Percentiles rank a stretch among this genome's conserved stretches.
These are phyloP conservation scores for Cordyceps tenuipes DNA, from an alignment of 2,329 filamentous ascomycete genomes.

Conservation along the genomic window DNA sequence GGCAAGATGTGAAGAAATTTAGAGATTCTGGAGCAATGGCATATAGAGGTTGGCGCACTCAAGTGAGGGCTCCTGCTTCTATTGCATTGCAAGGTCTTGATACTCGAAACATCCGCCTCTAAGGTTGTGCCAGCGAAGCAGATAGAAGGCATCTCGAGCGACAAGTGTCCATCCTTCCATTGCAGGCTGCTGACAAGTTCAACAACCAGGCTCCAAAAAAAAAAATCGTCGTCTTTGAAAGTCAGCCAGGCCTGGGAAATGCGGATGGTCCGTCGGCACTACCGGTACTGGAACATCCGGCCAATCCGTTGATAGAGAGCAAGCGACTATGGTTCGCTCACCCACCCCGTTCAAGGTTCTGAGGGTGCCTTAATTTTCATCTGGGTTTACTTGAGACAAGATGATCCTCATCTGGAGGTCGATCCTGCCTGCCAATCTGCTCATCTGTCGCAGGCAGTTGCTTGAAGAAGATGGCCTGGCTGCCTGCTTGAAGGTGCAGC, in stretches of 20 bases:
- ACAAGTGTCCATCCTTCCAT: background rate
- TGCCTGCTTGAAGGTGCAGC: background rate
- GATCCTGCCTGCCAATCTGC: background rate
- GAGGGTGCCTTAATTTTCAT: background rate
- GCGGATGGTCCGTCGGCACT: conserved; percentile 6
- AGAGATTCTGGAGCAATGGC: background rate
- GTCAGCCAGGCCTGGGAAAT: background rate
- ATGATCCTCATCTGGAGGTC: background rate
- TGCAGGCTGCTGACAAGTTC: background rate
- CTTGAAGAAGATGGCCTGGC: background rate
- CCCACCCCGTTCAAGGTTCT: background rate
- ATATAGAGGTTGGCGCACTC: background rate
- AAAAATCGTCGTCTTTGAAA: background rate
- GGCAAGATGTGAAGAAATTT: background rate
- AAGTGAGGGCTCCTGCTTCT: background rate
- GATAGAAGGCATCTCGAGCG: background rate
- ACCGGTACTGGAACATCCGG: background rate
- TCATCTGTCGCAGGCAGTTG: background rate
- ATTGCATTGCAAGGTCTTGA: background rate
- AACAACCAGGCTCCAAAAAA: background rate
- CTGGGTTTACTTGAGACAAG: background rate
- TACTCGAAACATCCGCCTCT: background rate
- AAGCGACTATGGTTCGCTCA: background rate
- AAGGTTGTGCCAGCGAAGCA: background rate
- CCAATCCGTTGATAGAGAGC: background rate